Base-by-base conservation (phyloP, 768 basidiomycete species). In the Suillus cothurnatus region DNA sequence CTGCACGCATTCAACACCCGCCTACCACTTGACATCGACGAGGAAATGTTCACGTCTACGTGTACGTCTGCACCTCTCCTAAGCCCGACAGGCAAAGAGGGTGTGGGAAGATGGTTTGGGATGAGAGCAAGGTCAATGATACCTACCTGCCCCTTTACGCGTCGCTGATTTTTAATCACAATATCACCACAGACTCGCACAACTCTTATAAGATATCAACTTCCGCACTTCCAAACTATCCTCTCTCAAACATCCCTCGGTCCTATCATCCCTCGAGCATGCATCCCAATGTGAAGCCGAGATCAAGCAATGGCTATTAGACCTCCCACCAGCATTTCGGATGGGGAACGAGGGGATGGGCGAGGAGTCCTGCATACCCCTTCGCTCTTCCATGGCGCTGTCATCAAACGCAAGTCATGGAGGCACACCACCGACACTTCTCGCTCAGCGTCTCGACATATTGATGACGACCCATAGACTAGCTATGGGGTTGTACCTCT, bases 21-120 rank as follows among this genome's bases (percentile, higher is more conserved):
- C 63, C 70, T 88, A 21, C 89, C 89, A 3, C 78, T 79, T 62
- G 83, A 86, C 68, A 84, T 86, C 6, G 85, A 88, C 61, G 87
- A 88, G 68, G 80, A 82, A 32, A 73, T 77, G 38, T 86, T 88
- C 70, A 77, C 75, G 1, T 81, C 84, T 0, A 76, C 79, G 1
- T 85, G 83, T 26, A 81, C 79, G 1, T 73, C 77, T 28, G 67
- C 85, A 1, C 85, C 85, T 4, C 72, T 76, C 11, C 81, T 23
- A 71, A 76, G 55, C 72, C 73, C 4, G 74, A 72, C 56, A 5
- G 56, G 56, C 23, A 57, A 57, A 38, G 56, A 57, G 23, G 56
- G 56, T 7, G 56, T 57, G 56, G 56, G 56, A 84, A 68, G 85
- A 87, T 70, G 81, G 83, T 61, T 78, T 85, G 58, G 87, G 87